Conservation (phyloP, 2,329 filamentous ascomycete genomes). For the Xylaria sp. region DNA sequence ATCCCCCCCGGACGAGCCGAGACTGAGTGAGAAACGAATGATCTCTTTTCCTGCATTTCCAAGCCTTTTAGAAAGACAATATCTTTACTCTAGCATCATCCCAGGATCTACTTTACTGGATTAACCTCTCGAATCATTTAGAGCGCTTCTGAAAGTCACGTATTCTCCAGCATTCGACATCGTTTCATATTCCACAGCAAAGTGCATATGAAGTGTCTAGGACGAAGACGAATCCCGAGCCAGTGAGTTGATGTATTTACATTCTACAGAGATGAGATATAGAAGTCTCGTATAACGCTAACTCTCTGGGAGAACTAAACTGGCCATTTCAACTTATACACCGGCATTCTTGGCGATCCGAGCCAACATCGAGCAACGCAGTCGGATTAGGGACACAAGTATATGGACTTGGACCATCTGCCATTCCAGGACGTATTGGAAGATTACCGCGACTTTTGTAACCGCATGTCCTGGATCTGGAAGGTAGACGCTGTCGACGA, state of each 20-base stretch:
- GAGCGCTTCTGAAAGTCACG: background rate
- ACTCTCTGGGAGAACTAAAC: conserved; percentile 1
- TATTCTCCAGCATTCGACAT: background rate
- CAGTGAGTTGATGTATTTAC: conserved; percentile 16
- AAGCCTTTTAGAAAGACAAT: background rate
- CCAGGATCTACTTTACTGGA: background rate
- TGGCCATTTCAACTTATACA: background rate
- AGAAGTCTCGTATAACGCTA: conserved; percentile 8
- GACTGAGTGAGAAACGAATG: conserved; percentile 35
- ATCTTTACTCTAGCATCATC: background rate
- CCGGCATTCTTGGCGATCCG: background rate
- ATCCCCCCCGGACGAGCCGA: conserved; percentile 16
- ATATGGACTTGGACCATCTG: conserved; percentile 1
- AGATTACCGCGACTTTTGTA: background rate
- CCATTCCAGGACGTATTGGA: background rate
- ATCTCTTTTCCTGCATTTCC: conserved; percentile 25
- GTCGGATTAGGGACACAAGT: background rate
- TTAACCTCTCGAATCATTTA: background rate
- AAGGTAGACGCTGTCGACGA: conserved; percentile 9
- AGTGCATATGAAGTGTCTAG: background rate
- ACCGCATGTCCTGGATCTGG: background rate
- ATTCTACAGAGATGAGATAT: background rate
- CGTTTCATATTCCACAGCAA: background rate
- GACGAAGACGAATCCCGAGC: background rate
- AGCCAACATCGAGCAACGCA: conserved; percentile 9